Percentiles rank a stretch among this genome's conserved stretches.
phyloP scores from a whole-genome alignment of 2,329 filamentous ascomycete species.

The Beauveria scarabaeidicola region DNA sequence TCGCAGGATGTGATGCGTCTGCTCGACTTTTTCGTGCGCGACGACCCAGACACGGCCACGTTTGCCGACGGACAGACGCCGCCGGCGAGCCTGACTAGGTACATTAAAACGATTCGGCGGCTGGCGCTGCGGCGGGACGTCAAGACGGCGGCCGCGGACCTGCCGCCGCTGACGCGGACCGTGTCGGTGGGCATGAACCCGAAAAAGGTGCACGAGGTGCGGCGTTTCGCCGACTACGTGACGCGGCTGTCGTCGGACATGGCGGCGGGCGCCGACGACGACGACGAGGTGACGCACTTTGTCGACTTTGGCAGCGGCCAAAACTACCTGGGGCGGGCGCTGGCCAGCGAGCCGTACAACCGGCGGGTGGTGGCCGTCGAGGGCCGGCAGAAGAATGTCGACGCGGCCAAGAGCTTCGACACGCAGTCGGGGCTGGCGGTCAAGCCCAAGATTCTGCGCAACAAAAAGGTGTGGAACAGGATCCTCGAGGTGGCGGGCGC shows the following conservation, averaged over 20 bases:
- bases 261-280: slow-evolving; percentile 35
- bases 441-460: slow-evolving; percentile 64
- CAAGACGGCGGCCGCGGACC: slow-evolving; percentile 29
- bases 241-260: slow-evolving; percentile 52
- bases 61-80: slow-evolving; percentile 25
- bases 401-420: slow-evolving; percentile 76
- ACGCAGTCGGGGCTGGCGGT: slow-evolving; percentile 68
- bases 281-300: slow-evolving; percentile 66
- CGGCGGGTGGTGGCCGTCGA: slow-evolving; percentile 86
- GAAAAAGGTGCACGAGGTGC: slow-evolving; percentile 93
- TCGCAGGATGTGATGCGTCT: slow-evolving; percentile 63
- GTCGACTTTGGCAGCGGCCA: slow-evolving; percentile 96
- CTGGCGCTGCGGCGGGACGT: slow-evolving; percentile 61
- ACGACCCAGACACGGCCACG: slow-evolving; percentile 49
- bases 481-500: slow-evolving; percentile 31
- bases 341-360: slow-evolving; percentile 80
- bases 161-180: slow-evolving; percentile 55
- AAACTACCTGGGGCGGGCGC: slow-evolving; percentile 84
- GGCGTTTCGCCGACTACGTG: slow-evolving; percentile 81
- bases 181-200: slow-evolving; percentile 87
- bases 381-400: slow-evolving; percentile 76
- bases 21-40: slow-evolving; percentile 71
- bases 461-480: slow-evolving; percentile 69
- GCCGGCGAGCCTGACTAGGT: slow-evolving; percentile 56
- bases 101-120: slow-evolving; percentile 62